Evolutionary conservation across 2,329 filamentous ascomycete genomes (phyloP).

Genomic region (Aureobasidium sp.): DNA sequence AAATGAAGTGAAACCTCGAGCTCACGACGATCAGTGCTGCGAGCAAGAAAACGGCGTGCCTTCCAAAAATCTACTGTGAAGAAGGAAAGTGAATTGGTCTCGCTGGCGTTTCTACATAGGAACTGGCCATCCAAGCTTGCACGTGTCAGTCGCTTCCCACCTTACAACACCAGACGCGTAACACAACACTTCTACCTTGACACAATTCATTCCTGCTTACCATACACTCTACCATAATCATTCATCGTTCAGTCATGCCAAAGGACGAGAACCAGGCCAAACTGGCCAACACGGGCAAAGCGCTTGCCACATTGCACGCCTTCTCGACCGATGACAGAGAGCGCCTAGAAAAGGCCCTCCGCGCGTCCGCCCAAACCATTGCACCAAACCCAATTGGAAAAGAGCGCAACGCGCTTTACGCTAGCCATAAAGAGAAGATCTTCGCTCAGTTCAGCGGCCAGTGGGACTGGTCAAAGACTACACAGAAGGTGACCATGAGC

Average conservation of each 20-base stretch:
- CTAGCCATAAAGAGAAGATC: background rate
- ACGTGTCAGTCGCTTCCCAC: background rate
- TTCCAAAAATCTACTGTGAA: background rate
- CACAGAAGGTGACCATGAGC: background rate
- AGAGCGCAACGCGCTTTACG: background rate
- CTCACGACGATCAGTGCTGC: too few species aligned
- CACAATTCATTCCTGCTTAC: background rate
- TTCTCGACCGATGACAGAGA: background rate
- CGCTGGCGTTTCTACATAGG: background rate
- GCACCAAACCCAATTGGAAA: background rate
- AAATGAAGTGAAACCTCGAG: too few species aligned
- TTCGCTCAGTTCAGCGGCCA: background rate
- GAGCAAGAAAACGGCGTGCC: background rate
- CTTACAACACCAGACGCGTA: background rate
- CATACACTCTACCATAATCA: background rate
- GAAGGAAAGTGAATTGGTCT: background rate
- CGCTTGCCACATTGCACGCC: background rate
- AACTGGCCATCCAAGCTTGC: background rate
- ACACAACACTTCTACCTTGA: background rate
- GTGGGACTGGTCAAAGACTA: background rate
- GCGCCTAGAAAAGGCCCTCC: background rate
- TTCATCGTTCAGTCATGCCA: too few species aligned
- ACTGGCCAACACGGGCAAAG: too few species aligned
- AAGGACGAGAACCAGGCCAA: too few species aligned
- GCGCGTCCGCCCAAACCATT: background rate